Evolutionary conservation across 371 early-diverging fungal genomes (phyloP).

Genomic region (Gilbertella persicaria): DNA sequence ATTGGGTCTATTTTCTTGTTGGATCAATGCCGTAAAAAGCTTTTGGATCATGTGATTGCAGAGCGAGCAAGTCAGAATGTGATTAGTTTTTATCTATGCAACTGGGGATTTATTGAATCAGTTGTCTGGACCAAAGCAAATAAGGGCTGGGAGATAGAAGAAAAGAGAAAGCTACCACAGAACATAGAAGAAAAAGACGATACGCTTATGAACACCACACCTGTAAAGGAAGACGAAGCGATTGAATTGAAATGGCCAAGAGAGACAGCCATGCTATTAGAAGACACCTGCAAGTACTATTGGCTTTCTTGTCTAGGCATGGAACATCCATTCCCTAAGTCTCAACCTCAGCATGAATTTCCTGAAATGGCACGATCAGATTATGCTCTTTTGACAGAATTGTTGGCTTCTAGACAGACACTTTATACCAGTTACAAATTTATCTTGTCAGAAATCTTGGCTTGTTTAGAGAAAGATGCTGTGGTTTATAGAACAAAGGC

Average conservation of each 20-base stretch:
- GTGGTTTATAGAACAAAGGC: conserved; percentile 76
- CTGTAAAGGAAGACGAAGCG: conserved; percentile 1
- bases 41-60: conserved; percentile 16
- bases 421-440: conserved; percentile 71
- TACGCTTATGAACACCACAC: neutral
- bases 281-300: conserved; percentile 24
- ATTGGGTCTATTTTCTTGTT: conserved; percentile 17
- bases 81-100: conserved; percentile 28
- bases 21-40: conserved; percentile 32
- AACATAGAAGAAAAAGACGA: neutral
- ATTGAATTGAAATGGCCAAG: conserved; percentile 19
- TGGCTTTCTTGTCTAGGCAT: conserved; percentile 21
- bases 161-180: neutral
- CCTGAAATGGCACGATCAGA: conserved; percentile 35
- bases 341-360: conserved; percentile 12
- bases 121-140: conserved; percentile 25
- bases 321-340: conserved; percentile 7
- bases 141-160: conserved; percentile 19
- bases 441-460: conserved; percentile 64
- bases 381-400: conserved; percentile 38
- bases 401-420: conserved; percentile 56
- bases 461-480: conserved; percentile 64
- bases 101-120: conserved; percentile 27
- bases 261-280: conserved; percentile 9
- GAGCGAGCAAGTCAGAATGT: conserved; percentile 8